These are phyloP conservation scores for Lasiosphaeria ovina DNA, from an alignment of 495 filamentous ascomycete species.

Conservation along the genomic window DNA sequence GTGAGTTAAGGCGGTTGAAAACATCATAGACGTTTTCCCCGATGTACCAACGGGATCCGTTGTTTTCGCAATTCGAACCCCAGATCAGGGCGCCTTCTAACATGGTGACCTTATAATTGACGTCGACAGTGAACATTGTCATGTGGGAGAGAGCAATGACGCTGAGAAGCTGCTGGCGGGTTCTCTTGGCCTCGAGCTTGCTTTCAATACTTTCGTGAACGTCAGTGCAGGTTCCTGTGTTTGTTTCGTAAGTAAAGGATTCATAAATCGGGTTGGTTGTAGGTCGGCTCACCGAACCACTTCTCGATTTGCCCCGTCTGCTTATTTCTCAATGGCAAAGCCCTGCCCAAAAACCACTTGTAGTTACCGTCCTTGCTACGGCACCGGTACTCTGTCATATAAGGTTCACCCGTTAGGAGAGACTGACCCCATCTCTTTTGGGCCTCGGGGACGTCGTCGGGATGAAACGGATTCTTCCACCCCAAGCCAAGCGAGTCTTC, in stretches of 20 bases:
- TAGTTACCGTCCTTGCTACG: constrained; percentile 59
- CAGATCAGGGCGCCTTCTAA: constrained; percentile 61
- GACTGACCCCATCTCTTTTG: constrained; percentile 54
- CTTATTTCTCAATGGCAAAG: constrained; percentile 59
- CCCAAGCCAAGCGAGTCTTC: constrained; percentile 46
- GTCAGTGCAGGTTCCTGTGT: constrained; percentile 57
- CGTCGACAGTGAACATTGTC: constrained; percentile 66
- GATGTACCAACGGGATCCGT: constrained; percentile 39
- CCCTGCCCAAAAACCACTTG: constrained; percentile 70
- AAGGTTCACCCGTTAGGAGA: constrained; percentile 62
- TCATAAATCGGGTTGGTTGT: neutral
- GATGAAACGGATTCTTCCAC: constrained; percentile 46
- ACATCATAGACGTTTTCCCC: constrained; percentile 61
- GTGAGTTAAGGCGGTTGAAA: constrained; percentile 42
- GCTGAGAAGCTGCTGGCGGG: constrained; percentile 60
- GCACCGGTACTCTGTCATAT: constrained; percentile 65
- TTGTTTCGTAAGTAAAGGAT: neutral
- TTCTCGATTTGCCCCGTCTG: constrained; percentile 61
- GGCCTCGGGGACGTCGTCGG: constrained; percentile 56
- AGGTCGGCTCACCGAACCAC: constrained; percentile 58
- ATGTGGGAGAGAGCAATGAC: constrained; percentile 67
- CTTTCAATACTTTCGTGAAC: constrained; percentile 63
- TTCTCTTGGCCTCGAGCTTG: constrained; percentile 56
- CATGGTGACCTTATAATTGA: constrained; percentile 54
- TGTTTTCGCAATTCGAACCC: constrained; percentile 35